Percentiles rank a stretch among this genome's conserved stretches.
phyloP scores from a whole-genome alignment of 179 eudicot species.

The Silene noctiflora region DNA sequence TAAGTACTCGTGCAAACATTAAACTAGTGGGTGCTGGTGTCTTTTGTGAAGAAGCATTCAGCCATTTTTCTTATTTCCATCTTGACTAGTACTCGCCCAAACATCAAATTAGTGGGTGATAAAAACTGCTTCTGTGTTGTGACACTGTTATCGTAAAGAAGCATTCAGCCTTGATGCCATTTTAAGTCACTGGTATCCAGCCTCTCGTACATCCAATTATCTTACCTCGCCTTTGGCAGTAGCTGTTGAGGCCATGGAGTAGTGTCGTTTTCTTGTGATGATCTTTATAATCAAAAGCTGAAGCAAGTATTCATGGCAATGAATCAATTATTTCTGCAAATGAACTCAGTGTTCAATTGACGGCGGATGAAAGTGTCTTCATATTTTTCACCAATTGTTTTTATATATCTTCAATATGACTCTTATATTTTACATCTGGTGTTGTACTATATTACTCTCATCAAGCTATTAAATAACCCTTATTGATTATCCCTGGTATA shows the following conservation, averaged over 20 bases:
- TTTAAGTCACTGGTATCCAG: no score
- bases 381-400: neutral
- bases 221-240: neutral
- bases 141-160: no score
- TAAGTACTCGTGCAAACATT: neutral
- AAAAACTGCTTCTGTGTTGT: neutral
- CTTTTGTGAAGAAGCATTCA: no score
- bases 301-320: neutral
- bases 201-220: neutral
- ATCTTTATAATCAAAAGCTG: neutral
- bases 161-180: no score
- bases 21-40: neutral
- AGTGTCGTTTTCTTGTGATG: neutral
- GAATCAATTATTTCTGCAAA: neutral
- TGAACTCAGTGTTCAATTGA: neutral
- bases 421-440: neutral
- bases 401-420: neutral
- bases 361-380: neutral
- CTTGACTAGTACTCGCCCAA: no score
- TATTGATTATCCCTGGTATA: slow-evolving; percentile 9
- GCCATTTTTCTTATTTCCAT: no score
- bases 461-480: slow-evolving; percentile 8
- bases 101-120: neutral
- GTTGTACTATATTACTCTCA: neutral
- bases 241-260: no score